phyloP scores from a whole-genome alignment of 2,329 filamentous ascomycete genomes.

The Helminthosporium solani region DNA sequence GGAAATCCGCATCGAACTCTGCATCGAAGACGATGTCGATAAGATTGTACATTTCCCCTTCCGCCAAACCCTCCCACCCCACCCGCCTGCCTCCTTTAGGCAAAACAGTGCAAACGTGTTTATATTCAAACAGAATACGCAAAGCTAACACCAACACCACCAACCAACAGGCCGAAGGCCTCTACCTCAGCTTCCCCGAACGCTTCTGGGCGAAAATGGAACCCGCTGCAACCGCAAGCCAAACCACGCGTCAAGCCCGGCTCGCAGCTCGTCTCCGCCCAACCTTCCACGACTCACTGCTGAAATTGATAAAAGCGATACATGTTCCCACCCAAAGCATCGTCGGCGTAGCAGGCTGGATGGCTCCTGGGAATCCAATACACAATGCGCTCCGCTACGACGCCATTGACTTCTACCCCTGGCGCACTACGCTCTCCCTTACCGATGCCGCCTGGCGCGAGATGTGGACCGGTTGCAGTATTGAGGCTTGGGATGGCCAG shows the following conservation, averaged over 20 bases:
- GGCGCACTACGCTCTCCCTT: slow-evolving; percentile 21
- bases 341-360: slow-evolving; percentile 34
- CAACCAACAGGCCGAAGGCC: slow-evolving; percentile 23
- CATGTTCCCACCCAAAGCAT: slow-evolving; percentile 18
- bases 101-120: too few species aligned
- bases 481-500: slow-evolving; percentile 21
- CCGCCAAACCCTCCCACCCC: neutral
- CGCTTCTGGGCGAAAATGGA: slow-evolving; percentile 26
- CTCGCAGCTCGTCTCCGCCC: slow-evolving; percentile 25
- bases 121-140: too few species aligned
- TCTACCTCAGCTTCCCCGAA: slow-evolving; percentile 28
- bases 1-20: slow-evolving; percentile 20
- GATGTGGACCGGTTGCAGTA: slow-evolving; percentile 21
- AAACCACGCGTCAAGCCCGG: slow-evolving; percentile 16
- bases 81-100: too few species aligned
- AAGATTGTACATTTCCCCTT: slow-evolving; percentile 22
- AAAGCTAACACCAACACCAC: too few species aligned
- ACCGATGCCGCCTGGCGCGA: slow-evolving; percentile 19
- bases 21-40: slow-evolving; percentile 17
- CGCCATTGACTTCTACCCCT: slow-evolving; percentile 24
- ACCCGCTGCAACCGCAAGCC: slow-evolving; percentile 15
- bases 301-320: slow-evolving; percentile 30
- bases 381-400: slow-evolving; percentile 22
- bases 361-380: slow-evolving; percentile 16
- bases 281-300: slow-evolving; percentile 12